A percentile compares a stretch with the other conserved stretches of the same genome.
Evolutionary conservation across 305 asterid species (phyloP).

Genomic region (Rubia tinctorum): DNA sequence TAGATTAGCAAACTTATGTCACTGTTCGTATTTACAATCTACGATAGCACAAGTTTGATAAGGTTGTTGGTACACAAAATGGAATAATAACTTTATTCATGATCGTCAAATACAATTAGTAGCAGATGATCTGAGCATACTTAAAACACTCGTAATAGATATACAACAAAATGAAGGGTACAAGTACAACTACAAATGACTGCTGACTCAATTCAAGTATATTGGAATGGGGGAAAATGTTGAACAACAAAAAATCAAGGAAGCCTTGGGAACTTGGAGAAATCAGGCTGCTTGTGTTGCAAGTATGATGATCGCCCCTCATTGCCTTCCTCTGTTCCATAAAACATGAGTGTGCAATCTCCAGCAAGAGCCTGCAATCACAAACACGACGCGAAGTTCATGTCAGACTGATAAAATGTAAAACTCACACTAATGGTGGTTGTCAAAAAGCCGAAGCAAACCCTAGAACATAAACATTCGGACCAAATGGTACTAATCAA

Average conservation of each 20-base stretch:
- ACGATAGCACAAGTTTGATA: too few relatives aligned
- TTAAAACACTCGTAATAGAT: not conserved
- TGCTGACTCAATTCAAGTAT: not conserved
- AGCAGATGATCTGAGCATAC: slow-evolving; percentile 5
- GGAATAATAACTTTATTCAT: not conserved
- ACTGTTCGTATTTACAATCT: too few relatives aligned
- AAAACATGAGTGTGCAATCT: slow-evolving; percentile 79
- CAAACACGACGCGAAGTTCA: not conserved
- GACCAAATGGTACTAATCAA: too few relatives aligned
- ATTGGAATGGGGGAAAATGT: not conserved
- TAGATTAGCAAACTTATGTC: too few relatives aligned
- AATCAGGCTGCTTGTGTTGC: slow-evolving; percentile 64
- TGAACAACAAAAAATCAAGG: slow-evolving; percentile 26
- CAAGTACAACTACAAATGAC: not conserved
- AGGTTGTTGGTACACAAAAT: not conserved
- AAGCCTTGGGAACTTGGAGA: slow-evolving; percentile 75
- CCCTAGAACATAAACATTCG: too few relatives aligned
- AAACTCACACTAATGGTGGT: too few relatives aligned
- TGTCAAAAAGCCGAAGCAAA: too few relatives aligned
- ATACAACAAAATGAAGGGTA: slow-evolving; percentile 1
- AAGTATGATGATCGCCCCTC: slow-evolving; percentile 79
- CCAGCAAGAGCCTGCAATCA: slow-evolving; percentile 71
- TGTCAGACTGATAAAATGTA: too few relatives aligned
- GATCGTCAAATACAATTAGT: not conserved
- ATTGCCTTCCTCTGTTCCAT: slow-evolving; percentile 83